Base-by-base conservation (phyloP, 2,329 filamentous ascomycete species). In the Phaeosphaeria sp. region DNA sequence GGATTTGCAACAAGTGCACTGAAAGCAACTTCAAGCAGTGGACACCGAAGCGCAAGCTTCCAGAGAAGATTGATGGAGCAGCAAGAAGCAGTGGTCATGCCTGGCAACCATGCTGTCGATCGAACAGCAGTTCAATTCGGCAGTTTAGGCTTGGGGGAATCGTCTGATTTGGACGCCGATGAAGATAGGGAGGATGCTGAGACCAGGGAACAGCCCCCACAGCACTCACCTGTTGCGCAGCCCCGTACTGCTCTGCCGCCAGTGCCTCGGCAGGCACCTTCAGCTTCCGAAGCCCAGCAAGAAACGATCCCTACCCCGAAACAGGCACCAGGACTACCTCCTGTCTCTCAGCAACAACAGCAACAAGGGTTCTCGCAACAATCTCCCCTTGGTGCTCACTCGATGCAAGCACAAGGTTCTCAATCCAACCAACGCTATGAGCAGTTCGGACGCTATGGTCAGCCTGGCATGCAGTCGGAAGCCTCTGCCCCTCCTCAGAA, bases 71-170 rank as follows among this genome's bases (percentile, higher is more conserved):
- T 97, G 53, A 84, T 96, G 72, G 93, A 98, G 70, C 95, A 99
- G 76, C 93, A 97, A 78, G 95, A 99, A 81, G 92, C 95, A 58
- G 95, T 99, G 42, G 93, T 97, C 64, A 97, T 99, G 94, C 95
- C 95, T 46, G 93, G 92, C 59, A 97, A 97, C 81, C 93, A 95
- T 67, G 93, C 95, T 52, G 90, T 99, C 25, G 94, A 98, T 76
- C 89, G 93, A 69, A 88, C 94, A 65, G 91, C 93, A 50, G 93
- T 99, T 49, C 94, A 98, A 75, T 99, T 99, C 76, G 95, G 95
- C 63, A 96, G 93, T 77, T 92, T 99, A 83, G 96, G 90, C 73
- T 79, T 99, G 71, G 93, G 89, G 52, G 86, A 86, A 59, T 73
- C 79, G 58, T 90, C 93, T 49, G 75, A 93, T 53, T 76, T 82